Conservation (phyloP, 129 eudicot species). For the Centaurea solstitialis region DNA sequence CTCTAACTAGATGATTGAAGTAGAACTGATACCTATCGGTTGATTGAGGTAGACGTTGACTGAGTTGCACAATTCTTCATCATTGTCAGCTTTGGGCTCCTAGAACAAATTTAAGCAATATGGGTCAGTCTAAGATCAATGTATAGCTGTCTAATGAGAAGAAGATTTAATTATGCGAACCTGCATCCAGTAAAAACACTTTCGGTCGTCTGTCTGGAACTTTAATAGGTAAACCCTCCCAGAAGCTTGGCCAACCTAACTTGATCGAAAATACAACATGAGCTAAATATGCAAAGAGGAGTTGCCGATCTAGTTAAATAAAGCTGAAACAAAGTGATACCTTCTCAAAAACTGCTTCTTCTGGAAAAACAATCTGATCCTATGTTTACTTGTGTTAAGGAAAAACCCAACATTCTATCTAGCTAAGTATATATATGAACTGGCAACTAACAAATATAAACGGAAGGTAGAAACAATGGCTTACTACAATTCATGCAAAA, state of each 20-base stretch:
- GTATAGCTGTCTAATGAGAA: background rate
- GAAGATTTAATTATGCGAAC: conserved; percentile 24
- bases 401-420: conserved; percentile 3
- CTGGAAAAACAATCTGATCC: conserved; percentile 95
- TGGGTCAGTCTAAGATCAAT: background rate
- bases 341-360: conserved; percentile 93
- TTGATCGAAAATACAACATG: background rate
- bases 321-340: conserved; percentile 32
- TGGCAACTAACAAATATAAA: background rate
- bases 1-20: background rate
- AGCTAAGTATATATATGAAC: background rate
- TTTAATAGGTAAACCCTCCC: conserved; percentile 89
- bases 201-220: conserved; percentile 85
- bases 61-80: conserved; percentile 64
- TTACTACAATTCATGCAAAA: background rate
- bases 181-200: conserved; percentile 98
- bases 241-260: conserved; percentile 79
- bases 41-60: conserved; percentile 78
- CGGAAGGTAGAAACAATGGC: background rate
- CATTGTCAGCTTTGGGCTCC: conserved; percentile 82
- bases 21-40: conserved; percentile 60
- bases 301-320: background rate
- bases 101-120: conserved; percentile 32
- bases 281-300: background rate
- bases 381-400: conserved; percentile 45